phyloP scores from a whole-genome alignment of 2,329 filamentous ascomycete genomes.

The Ascochyta clinopodiicola region DNA sequence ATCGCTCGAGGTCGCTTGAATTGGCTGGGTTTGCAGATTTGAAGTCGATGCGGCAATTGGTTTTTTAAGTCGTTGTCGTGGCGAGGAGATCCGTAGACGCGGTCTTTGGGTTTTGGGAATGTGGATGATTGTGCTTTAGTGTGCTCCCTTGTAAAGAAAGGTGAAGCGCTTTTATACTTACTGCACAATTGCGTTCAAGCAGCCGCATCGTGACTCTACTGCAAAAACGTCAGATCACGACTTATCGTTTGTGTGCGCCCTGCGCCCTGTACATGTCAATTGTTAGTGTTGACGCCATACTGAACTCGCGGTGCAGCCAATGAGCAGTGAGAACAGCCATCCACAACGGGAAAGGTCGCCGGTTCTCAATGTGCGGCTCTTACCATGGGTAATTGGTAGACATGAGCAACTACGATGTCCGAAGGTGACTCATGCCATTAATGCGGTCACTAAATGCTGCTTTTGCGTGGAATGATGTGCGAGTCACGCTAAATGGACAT shows the following conservation, averaged over 20 bases:
- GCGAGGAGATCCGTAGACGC: too few species aligned
- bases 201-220: not conserved
- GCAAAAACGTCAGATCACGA: not conserved
- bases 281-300: not conserved
- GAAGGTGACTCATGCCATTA: not conserved
- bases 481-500: not conserved
- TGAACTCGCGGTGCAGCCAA: not conserved
- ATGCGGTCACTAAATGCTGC: not conserved
- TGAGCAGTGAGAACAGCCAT: not conserved
- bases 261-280: constrained; percentile 5
- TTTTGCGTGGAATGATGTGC: not conserved
- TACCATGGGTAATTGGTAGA: not conserved
- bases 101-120: too few species aligned
- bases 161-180: too few species aligned
- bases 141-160: too few species aligned
- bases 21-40: too few species aligned
- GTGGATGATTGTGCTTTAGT: too few species aligned
- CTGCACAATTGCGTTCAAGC: too few species aligned
- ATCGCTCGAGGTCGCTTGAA: too few species aligned
- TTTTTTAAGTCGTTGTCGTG: too few species aligned
- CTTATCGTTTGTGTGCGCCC: not conserved
- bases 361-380: not conserved
- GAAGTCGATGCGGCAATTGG: too few species aligned
- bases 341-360: not conserved
- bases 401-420: not conserved